A percentile compares a stretch with the other conserved stretches of the same genome.
phyloP scores from a whole-genome alignment of 2,329 filamentous ascomycete species.

The Cadophora sp. region DNA sequence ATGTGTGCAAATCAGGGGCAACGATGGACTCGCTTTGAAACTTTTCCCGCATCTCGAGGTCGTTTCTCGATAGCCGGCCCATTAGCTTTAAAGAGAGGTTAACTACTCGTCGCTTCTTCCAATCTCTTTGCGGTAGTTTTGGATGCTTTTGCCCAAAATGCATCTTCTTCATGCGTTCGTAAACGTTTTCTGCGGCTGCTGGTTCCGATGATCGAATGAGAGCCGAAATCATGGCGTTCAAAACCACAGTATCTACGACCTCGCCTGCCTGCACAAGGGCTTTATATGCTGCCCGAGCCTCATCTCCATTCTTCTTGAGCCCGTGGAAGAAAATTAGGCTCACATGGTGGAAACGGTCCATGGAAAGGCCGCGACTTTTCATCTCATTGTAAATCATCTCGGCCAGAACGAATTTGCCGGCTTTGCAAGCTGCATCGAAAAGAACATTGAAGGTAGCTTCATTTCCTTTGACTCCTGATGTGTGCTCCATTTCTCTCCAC shows the following conservation, averaged over 20 bases:
- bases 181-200: slow-evolving; percentile 78
- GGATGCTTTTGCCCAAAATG: slow-evolving; percentile 32
- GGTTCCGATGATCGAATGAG: slow-evolving; percentile 80
- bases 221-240: slow-evolving; percentile 86
- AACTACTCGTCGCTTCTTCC: slow-evolving; percentile 46
- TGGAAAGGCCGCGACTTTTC: slow-evolving; percentile 67
- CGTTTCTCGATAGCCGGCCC: slow-evolving; percentile 57
- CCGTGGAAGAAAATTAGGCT: slow-evolving; percentile 86
- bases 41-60: slow-evolving; percentile 58
- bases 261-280: slow-evolving; percentile 86
- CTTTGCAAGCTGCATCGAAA: slow-evolving; percentile 86
- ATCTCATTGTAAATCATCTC: slow-evolving; percentile 88
- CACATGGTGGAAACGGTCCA: slow-evolving; percentile 82
- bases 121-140: slow-evolving; percentile 46
- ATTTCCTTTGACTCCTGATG: slow-evolving; percentile 68
- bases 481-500: slow-evolving; percentile 90
- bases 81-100: slow-evolving; percentile 65
- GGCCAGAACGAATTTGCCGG: slow-evolving; percentile 82
- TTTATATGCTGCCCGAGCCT: slow-evolving; percentile 77
- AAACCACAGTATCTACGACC: slow-evolving; percentile 83
- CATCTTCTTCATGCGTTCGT: slow-evolving; percentile 77
- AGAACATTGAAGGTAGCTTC: slow-evolving; percentile 92
- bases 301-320: slow-evolving; percentile 73
- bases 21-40: slow-evolving; percentile 70
- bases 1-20: slow-evolving; percentile 79